Conservation (phyloP, 2,329 filamentous ascomycete species). For the Gaeumannomyces sp. region DNA sequence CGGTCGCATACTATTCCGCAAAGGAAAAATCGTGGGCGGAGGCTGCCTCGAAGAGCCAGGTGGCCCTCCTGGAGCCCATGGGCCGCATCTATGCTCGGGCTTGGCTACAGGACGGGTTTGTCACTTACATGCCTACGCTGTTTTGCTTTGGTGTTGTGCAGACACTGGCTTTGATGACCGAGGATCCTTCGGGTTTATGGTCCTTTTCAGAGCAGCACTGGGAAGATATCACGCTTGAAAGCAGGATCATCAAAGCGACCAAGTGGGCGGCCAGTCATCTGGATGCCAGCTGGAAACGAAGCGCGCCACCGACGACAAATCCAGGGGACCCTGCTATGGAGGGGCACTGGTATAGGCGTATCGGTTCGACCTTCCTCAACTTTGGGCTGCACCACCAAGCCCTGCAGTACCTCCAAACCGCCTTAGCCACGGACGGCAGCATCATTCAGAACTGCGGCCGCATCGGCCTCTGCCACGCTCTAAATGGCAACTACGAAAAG, state of each 20-base stretch:
- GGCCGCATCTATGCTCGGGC: conserved; percentile 5
- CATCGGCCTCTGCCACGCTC: conserved; percentile 28
- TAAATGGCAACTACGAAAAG: conserved; percentile 2
- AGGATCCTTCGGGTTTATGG: conserved; percentile 2
- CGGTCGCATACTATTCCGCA: not conserved
- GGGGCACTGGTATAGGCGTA: conserved; percentile 9
- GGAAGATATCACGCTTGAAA: not conserved
- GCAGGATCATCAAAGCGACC: not conserved
- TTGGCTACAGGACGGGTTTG: conserved; percentile 8
- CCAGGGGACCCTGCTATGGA: not conserved
- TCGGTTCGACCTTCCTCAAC: conserved; percentile 8
- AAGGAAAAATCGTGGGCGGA: conserved; percentile 6
- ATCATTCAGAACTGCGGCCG: conserved; percentile 56
- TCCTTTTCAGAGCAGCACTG: conserved; percentile 7
- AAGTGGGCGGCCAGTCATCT: not conserved
- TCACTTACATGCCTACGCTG: conserved; percentile 9
- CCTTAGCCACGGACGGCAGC: conserved; percentile 39
- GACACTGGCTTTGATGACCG: conserved; percentile 5
- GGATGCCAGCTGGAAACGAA: not conserved
- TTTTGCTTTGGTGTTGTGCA: conserved; percentile 11
- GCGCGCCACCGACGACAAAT: not conserved
- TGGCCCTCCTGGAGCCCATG: conserved; percentile 5
- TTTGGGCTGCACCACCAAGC: conserved; percentile 8
- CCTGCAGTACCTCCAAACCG: conserved; percentile 6
- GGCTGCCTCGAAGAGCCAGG: not conserved